Base-by-base conservation (phyloP, 2,329 filamentous ascomycete species). In the Cyclaneusma minus region DNA sequence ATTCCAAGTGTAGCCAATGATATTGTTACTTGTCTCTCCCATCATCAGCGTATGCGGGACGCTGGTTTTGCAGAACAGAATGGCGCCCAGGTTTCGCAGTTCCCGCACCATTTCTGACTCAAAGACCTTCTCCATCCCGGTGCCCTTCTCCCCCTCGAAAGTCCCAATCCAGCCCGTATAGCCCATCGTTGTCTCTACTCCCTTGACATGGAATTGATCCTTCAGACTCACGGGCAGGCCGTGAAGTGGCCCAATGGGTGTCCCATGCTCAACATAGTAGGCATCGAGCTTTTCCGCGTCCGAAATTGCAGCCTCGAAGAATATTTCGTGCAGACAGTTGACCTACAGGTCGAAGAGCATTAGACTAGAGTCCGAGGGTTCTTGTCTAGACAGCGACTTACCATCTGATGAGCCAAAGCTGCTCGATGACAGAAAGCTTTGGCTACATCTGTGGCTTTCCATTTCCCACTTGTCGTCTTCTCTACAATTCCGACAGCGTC, bases 141-240 rank as follows among this genome's bases (percentile, higher is more conserved):
- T 62, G 3, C 52, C 56, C 31, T 58, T 58, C 21, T 56, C 49
- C 26, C 64, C 68, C 45, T 74, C 49, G 35, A 71, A 65, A 0
- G 63, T 65, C 5, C 61, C 63, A n/a, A 75, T 63, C 60, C 68
- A 71, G n/a, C 69, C 67, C 13, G 74, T 55, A 39, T 74, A 76
- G 8, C 68, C 70, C 56, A 75, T 75, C 11, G 39, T 49, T 23
- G 39, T 43, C 35, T 37, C 42, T 13, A 42, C 47, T 30, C 37
- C 48, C 33, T 33, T 47, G 19, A 40, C 45, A 35, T 39, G 45
- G 35, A 37, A 47, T 34, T 48, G 49, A 27, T 55, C 52, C 25
- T 55, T 55, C 13, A 55, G 32, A 30, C 47, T 50, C 11, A 57
- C 42, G 15, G 52, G 52, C 10, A 55, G 36, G n/a, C 56, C 44